phyloP scores from a whole-genome alignment of 2,329 filamentous ascomycete species.

The Botrytis paeoniae region DNA sequence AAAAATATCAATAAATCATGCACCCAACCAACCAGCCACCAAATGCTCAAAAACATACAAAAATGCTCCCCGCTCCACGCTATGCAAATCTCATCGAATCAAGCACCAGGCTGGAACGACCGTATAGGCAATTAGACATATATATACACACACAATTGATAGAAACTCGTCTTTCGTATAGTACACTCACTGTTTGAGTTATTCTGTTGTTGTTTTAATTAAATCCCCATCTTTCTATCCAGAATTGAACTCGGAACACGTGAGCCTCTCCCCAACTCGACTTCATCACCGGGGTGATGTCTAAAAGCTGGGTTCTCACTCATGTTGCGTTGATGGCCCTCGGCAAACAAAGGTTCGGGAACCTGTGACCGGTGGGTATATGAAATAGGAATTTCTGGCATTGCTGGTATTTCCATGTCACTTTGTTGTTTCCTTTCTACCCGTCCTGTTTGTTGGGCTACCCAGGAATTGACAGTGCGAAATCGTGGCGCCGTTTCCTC shows the following conservation, averaged over 20 bases:
- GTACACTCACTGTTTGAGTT: slow-evolving; percentile 1
- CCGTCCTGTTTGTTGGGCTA: slow-evolving; percentile 59
- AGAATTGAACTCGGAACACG: slow-evolving; percentile 36
- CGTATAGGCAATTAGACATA: not conserved
- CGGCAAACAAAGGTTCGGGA: slow-evolving; percentile 21
- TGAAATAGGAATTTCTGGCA: slow-evolving; percentile 30
- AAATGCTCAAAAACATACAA: not conserved
- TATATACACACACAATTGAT: slow-evolving; percentile 4
- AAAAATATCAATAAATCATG: not conserved
- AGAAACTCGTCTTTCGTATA: not conserved
- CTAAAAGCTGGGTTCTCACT: slow-evolving; percentile 36
- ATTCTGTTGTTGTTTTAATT: slow-evolving; percentile 14
- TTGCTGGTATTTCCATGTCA: slow-evolving; percentile 33
- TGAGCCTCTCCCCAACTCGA: slow-evolving; percentile 31
- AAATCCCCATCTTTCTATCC: slow-evolving; percentile 33
- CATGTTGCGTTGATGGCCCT: slow-evolving; percentile 30
- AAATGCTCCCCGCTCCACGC: slow-evolving; percentile 12
- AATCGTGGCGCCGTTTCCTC: slow-evolving; percentile 48
- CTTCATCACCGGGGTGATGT: slow-evolving; percentile 37
- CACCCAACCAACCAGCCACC: not conserved
- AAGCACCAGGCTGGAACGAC: slow-evolving; percentile 21
- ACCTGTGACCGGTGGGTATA: slow-evolving; percentile 10
- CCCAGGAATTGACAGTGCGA: slow-evolving; percentile 60
- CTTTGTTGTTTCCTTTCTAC: slow-evolving; percentile 48
- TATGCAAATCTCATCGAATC: slow-evolving; percentile 19